A percentile compares a stretch with the other conserved stretches of the same genome.
Evolutionary conservation across 345 rosid genomes (phyloP).

Genomic region (Citrus sp.): DNA sequence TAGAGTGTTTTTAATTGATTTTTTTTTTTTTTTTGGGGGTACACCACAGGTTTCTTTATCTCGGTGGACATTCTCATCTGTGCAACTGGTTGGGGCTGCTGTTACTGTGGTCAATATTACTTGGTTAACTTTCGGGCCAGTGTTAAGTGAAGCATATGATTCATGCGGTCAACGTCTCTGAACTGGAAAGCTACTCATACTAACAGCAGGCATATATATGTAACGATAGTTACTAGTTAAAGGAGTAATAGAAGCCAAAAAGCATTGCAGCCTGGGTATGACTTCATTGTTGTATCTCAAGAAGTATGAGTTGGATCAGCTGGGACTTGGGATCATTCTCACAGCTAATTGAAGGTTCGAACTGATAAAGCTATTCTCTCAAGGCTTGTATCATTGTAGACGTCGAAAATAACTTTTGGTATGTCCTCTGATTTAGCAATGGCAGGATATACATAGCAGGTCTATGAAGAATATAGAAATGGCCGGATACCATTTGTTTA

Average conservation of each 20-base stretch:
- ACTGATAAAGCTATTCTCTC: neutral
- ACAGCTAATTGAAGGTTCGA: neutral
- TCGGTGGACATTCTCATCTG: slow-evolving; percentile 67
- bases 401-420: neutral
- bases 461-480: neutral
- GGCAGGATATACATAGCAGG: neutral
- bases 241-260: neutral
- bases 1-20: neutral
- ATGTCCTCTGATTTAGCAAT: neutral
- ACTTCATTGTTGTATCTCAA: neutral
- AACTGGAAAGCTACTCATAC: neutral
- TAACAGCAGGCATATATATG: neutral
- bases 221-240: neutral
- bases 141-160: slow-evolving; percentile 26
- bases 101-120: slow-evolving; percentile 72
- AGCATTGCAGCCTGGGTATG: neutral
- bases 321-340: neutral
- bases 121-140: slow-evolving; percentile 59
- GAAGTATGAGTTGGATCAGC: neutral
- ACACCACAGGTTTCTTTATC: slow-evolving; percentile 62
- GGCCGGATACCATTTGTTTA: neutral
- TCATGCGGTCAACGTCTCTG: neutral
- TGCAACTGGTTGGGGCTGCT: slow-evolving; percentile 73
- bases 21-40: neutral
- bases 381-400: neutral